Evolutionary conservation across 306 rosid genomes (phyloP), one percentile per base, ranked within the genome.

Genomic region (Vigna unguiculata): DNA sequence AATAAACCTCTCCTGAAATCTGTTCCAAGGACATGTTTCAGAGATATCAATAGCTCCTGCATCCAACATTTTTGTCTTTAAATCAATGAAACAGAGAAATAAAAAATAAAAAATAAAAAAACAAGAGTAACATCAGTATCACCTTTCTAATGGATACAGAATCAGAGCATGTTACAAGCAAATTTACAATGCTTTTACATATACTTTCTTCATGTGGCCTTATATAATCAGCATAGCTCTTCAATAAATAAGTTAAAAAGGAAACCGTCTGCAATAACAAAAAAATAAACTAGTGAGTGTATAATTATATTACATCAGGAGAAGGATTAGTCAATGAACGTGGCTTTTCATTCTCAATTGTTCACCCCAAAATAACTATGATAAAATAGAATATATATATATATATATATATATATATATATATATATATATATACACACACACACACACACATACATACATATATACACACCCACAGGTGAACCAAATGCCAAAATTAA

Each of bases 171-270:
- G 99, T 96, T 54, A 96, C 98, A 74, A 96, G 96, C 82, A 96
- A 90, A 91, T 89, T 96, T 78, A 96, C 99, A 78, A 96, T 96
- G 86, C 99, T 96, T 87, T 91, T 92, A 71, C 99, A 96, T 77
- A 96, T 96, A 90, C 98, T 92, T 84, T 92, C 99, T 84, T 96
- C 99, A 83, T 96, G 99, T 28, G 96, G 97, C 87, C 91, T 87
- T 78, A 96, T 96, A 89, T 88, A 96, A 80, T 96, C 98, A 45
- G 98, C 98, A 55, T 87, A 92, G 86, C 99, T 85, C 88, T 91
- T 96, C 90, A 96, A 82, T 85, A 96, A 87, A 72, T 96, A 96
- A 17, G 98, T 96, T 80, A 96, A 85, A 86, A 96, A 96, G 1
- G 99, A 96, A 85, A 92, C 97, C 6, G 99, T 96, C 99, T 96